Conservation (phyloP, 1,139 yeast genomes). For the Lodderomyces oxycetoniae region DNA sequence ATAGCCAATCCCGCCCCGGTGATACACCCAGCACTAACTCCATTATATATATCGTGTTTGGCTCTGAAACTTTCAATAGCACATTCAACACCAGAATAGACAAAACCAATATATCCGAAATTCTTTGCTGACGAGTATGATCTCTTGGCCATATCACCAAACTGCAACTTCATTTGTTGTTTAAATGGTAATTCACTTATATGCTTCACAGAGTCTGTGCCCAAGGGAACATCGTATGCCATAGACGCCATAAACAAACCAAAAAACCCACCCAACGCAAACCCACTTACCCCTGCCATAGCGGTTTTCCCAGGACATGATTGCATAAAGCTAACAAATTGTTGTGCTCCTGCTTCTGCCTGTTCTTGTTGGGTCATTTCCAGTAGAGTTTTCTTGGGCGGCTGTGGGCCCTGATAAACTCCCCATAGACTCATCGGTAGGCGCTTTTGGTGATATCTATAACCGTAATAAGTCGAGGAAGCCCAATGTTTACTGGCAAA, state of each 20-base stretch:
- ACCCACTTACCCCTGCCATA: slow-evolving; percentile 92
- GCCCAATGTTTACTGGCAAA: too few relatives aligned
- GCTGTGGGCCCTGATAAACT: slow-evolving; percentile 20
- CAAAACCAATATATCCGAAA: slow-evolving; percentile 91
- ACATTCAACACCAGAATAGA: slow-evolving; percentile 94
- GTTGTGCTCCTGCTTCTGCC: slow-evolving; percentile 86
- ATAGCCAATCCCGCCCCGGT: slow-evolving; percentile 91
- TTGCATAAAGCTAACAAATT: slow-evolving; percentile 78
- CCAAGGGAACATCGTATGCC: slow-evolving; percentile 80
- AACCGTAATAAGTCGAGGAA: too few relatives aligned
- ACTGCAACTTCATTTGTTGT: slow-evolving; percentile 90
- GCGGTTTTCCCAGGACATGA: slow-evolving; percentile 94
- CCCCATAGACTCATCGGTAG: too few relatives aligned
- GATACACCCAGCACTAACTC: slow-evolving; percentile 88
- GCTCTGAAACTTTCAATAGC: slow-evolving; percentile 82
- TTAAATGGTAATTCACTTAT: slow-evolving; percentile 82
- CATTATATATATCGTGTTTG: slow-evolving; percentile 88
- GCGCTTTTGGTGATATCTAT: too few relatives aligned
- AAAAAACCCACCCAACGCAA: slow-evolving; percentile 91
- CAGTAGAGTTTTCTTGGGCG: slow-evolving; percentile 40
- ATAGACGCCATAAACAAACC: slow-evolving; percentile 95
- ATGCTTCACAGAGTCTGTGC: slow-evolving; percentile 47
- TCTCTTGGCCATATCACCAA: slow-evolving; percentile 86
- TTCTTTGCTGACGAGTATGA: slow-evolving; percentile 86
- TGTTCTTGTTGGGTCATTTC: slow-evolving; percentile 91